These are phyloP conservation scores for Penicillium samsonianum DNA, from an alignment of 495 filamentous ascomycete genomes.

Conservation along the genomic window DNA sequence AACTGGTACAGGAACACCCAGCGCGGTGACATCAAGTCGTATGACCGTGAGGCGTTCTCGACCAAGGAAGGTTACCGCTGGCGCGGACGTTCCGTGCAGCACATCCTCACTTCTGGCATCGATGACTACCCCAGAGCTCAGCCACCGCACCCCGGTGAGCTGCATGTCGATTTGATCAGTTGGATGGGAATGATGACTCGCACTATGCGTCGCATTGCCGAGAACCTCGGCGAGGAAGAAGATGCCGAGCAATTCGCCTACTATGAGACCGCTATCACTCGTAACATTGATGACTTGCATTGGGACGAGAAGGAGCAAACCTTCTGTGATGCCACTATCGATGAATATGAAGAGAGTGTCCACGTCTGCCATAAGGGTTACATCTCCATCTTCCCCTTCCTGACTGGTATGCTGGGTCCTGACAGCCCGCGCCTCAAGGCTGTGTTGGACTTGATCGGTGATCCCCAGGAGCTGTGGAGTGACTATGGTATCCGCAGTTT, in stretches of 20 bases:
- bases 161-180: conserved; percentile 91
- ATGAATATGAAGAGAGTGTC: conserved; percentile 87
- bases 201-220: conserved; percentile 74
- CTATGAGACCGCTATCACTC: conserved; percentile 74
- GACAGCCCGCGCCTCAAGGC: conserved; percentile 71
- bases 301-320: conserved; percentile 78
- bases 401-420: conserved; percentile 73
- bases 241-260: conserved; percentile 72
- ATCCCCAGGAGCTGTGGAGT: conserved; percentile 86
- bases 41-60: conserved; percentile 85
- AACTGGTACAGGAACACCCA: conserved; percentile 94
- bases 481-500: conserved; percentile 82
- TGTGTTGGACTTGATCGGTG: conserved; percentile 72
- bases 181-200: conserved; percentile 97
- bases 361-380: conserved; percentile 97
- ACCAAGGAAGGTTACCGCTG: conserved; percentile 91
- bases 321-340: conserved; percentile 94
- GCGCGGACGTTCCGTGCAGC: conserved; percentile 84
- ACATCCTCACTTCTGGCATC: conserved; percentile 88
- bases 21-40: conserved; percentile 83
- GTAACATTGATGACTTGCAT: conserved; percentile 91
- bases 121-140: conserved; percentile 95
- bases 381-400: conserved; percentile 89
- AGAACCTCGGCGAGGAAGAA: conserved; percentile 66
- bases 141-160: conserved; percentile 95